Conservation (phyloP, 2,329 filamentous ascomycete genomes). For the Phialophora verrucosa region DNA sequence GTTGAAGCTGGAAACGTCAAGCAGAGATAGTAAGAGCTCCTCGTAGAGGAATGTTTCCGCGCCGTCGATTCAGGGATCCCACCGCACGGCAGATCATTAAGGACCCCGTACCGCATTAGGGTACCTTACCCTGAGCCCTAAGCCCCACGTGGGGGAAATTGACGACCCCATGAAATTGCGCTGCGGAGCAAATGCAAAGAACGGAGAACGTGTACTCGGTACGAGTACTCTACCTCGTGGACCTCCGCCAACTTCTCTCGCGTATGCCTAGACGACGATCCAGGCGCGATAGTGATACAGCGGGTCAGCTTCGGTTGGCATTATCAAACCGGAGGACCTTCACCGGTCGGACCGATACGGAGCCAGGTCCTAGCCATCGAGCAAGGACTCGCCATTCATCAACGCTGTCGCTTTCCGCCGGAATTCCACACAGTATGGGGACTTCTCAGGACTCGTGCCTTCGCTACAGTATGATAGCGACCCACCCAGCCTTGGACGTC, state of each 20-base stretch:
- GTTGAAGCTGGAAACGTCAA: not conserved
- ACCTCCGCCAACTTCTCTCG: not conserved
- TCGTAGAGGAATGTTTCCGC: not conserved
- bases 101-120: too few relatives aligned
- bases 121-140: not conserved
- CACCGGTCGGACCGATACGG: slow-evolving; percentile 19
- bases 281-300: not conserved
- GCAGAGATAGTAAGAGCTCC: not conserved
- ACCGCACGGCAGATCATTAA: not conserved
- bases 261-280: too few relatives aligned
- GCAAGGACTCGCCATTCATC: not conserved
- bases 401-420: too few relatives aligned
- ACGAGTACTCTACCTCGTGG: too few relatives aligned
- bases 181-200: not conserved
- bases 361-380: not conserved
- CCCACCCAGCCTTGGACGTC: not conserved
- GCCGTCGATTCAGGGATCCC: not conserved
- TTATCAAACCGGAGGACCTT: not conserved
- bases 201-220: not conserved
- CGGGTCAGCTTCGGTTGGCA: too few relatives aligned
- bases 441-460: too few relatives aligned
- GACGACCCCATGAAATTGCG: too few relatives aligned
- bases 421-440: not conserved
- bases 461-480: too few relatives aligned
- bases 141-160: not conserved